Evolutionary conservation across 495 filamentous ascomycete genomes (phyloP).

Genomic region (Xylaria longipes): DNA sequence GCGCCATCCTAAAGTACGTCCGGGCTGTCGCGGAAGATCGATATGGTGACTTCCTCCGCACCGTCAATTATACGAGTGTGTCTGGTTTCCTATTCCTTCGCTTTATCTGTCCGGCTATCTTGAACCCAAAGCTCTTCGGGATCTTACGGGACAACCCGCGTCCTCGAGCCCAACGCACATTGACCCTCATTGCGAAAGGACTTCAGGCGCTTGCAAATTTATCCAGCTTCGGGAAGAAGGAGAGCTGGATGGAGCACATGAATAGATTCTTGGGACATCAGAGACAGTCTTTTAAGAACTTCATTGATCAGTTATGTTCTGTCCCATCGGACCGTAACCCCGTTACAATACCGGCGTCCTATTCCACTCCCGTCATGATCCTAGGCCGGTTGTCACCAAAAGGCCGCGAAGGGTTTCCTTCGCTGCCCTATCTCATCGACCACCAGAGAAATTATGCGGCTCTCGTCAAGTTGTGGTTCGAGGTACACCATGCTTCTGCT

Average conservation of each 20-base stretch:
- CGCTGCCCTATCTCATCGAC: constrained; percentile 92
- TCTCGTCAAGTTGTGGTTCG: constrained; percentile 89
- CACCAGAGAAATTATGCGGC: constrained; percentile 85
- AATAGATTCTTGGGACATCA: constrained; percentile 74
- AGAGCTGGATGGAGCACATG: constrained; percentile 99
- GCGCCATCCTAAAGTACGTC: constrained; percentile 90
- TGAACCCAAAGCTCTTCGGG: constrained; percentile 96
- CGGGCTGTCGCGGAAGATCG: constrained; percentile 93
- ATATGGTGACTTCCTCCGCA: constrained; percentile 93
- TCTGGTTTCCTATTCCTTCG: constrained; percentile 96
- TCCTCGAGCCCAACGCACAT: constrained; percentile 82
- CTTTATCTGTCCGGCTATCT: constrained; percentile 94
- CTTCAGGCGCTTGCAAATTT: constrained; percentile 96
- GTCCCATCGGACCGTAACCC: constrained; percentile 74
- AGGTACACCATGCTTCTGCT: constrained; percentile 55
- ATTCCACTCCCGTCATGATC: constrained; percentile 92
- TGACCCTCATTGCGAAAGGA: constrained; percentile 93
- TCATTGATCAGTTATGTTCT: constrained; percentile 83
- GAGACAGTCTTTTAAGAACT: constrained; percentile 79
- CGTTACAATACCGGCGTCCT: constrained; percentile 77
- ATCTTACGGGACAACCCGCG: constrained; percentile 86
- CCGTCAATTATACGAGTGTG: constrained; percentile 94
- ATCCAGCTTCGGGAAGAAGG: constrained; percentile 91
- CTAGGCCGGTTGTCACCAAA: constrained; percentile 80
- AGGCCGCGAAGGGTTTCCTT: constrained; percentile 92